Evolutionary conservation across 768 basidiomycete species (phyloP), one percentile per base, ranked within the genome.

Genomic region (Auricularia cornea): DNA sequence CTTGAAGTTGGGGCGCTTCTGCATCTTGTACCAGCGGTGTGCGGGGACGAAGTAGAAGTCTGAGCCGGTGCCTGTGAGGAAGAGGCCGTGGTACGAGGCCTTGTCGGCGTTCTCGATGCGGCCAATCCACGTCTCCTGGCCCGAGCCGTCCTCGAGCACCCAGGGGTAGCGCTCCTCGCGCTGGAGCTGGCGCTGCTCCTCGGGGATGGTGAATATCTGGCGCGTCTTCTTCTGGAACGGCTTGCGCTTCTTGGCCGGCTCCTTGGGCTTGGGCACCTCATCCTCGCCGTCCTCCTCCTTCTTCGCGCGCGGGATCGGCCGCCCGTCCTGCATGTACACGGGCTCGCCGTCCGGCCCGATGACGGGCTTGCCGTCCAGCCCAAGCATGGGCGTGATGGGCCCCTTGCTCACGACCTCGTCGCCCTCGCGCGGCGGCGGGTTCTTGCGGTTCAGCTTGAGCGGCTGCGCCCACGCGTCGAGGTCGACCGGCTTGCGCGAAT

Each of bases 11-110:
- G 89, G 81, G 68, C 86, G 86, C 79, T 92, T 92, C 76, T 90
- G 90, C 72, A 94, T 94, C 74, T 92, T 92, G 80, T 94, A 95
- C 90, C 90, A 94, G 52, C 92, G 82, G 72, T 92, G 85, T 4
- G 90, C 85, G 16, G 92, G 88, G 12, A 95, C 88, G 74, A 94
- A 92, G 70, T 90, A 87, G 80, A 95, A 94, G 63, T 92, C 85
- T 69, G 86, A 85, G 62, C 86, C 85, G 18, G 87, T 85, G 35
- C 90, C 89, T 52, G 66, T 64, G 26, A 69, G 63, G 74, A 94
- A 89, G 75, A 93, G 86, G 5, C 85, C 90, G 66, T 89, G 84
- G 8, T 86, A 88, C 69, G 84, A 84, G 29, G 83, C 80, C 75
- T 84, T 90, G 12, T 78, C 76, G 20, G 84, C 81, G 64, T 94